These are phyloP conservation scores for Trichoderma breve DNA, from an alignment of 2,329 filamentous ascomycete species.

Conservation along the genomic window DNA sequence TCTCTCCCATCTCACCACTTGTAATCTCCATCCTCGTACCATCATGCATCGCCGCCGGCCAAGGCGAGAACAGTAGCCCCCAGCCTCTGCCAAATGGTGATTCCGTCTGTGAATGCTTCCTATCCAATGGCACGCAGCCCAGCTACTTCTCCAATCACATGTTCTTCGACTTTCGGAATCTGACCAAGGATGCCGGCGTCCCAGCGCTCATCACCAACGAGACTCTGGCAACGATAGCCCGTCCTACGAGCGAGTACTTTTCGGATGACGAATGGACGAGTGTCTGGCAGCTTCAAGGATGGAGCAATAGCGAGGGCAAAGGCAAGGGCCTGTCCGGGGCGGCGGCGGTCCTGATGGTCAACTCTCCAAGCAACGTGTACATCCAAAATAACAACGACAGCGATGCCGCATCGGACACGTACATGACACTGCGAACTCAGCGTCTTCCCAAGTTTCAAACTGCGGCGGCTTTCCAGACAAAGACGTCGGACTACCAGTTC, in stretches of 20 bases:
- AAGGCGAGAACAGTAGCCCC: neutral
- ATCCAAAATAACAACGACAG: slow-evolving; percentile 43
- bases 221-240: slow-evolving; percentile 30
- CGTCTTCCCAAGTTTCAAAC: slow-evolving; percentile 46
- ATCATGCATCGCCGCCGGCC: neutral
- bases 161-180: slow-evolving; percentile 51
- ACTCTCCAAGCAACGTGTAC: slow-evolving; percentile 46
- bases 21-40: slow-evolving; percentile 8
- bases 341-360: slow-evolving; percentile 37
- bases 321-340: slow-evolving; percentile 28
- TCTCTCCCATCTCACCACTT: neutral
- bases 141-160: slow-evolving; percentile 45
- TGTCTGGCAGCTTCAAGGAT: slow-evolving; percentile 40
- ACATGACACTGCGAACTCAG: slow-evolving; percentile 47
- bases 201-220: slow-evolving; percentile 33
- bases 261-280: slow-evolving; percentile 34
- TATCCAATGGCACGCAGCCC: slow-evolving; percentile 45
- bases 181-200: slow-evolving; percentile 39
- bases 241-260: slow-evolving; percentile 42
- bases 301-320: slow-evolving; percentile 42
- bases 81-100: slow-evolving; percentile 27
- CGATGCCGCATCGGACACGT: slow-evolving; percentile 37
- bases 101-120: slow-evolving; percentile 46
- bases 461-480: slow-evolving; percentile 47
- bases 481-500: slow-evolving; percentile 29